Base-by-base conservation (phyloP, 78 protist species). In the Isochrysis galbana region DNA sequence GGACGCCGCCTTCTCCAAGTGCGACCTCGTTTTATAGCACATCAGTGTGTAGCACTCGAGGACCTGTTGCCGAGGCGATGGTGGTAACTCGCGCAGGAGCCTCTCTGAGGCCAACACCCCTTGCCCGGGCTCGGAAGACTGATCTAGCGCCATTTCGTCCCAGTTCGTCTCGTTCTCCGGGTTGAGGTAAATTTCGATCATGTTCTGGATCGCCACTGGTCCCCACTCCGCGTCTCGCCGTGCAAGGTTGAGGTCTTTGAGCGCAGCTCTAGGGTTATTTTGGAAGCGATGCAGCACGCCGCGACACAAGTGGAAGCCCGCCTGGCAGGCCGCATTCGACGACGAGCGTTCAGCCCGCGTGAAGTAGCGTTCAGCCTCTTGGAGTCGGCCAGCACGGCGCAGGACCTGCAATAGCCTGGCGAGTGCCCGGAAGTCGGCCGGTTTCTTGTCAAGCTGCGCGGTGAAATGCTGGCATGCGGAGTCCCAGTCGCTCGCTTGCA, bases 321-420 rank as follows among this genome's bases (percentile, higher is more conserved):
- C 61, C 42, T 90, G 46, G 42, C 32, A 42, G 2, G 82, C 22
- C 2, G 82, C 82, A 17, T 22, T 5, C 19, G 82, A 22, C 44
- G 82, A 72, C 42, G 82, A 32, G 45, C 36, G 10, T 47, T 89
- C 93, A 11, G 97, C 97, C 29, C 1, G 42, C 42, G 25, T 26
- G 54, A 96, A 22, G 78, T 51, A 67, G 72, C 25, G 61, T 0
- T 5, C 32, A n/a, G 92, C 93, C 69, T 88, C 94, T 39, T 2
- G 4, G n/a, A 94, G 82, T 32, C 93, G 86, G 29, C 97, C 97
- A 14, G 97, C 95, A 19, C 95, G 92, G 36, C 95, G 87, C 42
- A 93, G 82, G 26, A 96, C n/a, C n/a, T n/a, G n/a, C n/a, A n/a
- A n/a, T n/a, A n/a, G n/a, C n/a, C n/a, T n/a, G n/a, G n/a, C n/a